Base-by-base conservation (phyloP, 768 basidiomycete genomes). In the Wakefieldia striispora region DNA sequence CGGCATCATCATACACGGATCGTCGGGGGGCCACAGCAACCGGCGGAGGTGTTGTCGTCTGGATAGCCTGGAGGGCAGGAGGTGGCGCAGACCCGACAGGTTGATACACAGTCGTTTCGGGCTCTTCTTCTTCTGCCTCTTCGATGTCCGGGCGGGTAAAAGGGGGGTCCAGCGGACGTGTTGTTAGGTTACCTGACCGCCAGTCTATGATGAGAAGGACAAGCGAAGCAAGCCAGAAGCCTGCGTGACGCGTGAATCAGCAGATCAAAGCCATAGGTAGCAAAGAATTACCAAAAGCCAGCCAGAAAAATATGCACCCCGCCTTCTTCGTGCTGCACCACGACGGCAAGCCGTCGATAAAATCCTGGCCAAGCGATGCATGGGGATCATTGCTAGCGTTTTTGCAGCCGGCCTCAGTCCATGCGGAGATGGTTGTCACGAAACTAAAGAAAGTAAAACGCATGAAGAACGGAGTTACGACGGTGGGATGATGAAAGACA, bases 291-390 rank as follows among this genome's bases (percentile, higher is more conserved):
- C 91, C 76, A 47, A 91, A 89, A 1, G 81, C 74, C 9, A 92
- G 66, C 94, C 93, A 95, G 65, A 94, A 86, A 70, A 97, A 97
- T 40, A 95, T 81, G 5, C 82, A 82, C 0, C 81, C 90, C 2
- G 94, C 94, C 60, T 91, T 93, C 72, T 97, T 97, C 7, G 94
- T 95, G 55, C 75, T 82, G 69, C 94, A 97, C 89, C 91, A 97
- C 0, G 88, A 82, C 4, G 77, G 70, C 2, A 97, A 73, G 17
- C 74, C 90, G 4, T 75, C 74, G 54, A 78, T 77, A 66, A 87
- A 97, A 50, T 75, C 79, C 26, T 77, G 72, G 17, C 88, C 85
- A 12, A 81, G 75, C 43, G 75, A 74, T 0, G 83, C 85, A 64
- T 92, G 77, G 4, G 94, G 95, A 59, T 97, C 94, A 4, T 88